Conservation (phyloP, 2,329 filamentous ascomycete genomes). For the Arthrobotrys sphaeroides region DNA sequence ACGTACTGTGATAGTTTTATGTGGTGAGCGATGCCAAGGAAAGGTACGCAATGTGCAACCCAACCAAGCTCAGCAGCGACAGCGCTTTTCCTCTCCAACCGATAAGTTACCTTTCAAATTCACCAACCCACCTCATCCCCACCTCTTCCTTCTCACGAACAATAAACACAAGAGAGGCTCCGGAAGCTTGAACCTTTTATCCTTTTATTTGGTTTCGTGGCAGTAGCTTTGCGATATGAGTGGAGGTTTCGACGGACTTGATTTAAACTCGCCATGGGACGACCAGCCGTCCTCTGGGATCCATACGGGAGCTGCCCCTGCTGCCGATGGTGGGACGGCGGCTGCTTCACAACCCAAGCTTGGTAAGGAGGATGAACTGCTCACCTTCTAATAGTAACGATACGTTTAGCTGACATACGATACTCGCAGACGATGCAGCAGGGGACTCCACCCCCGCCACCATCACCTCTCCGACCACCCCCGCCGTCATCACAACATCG, state of each 20-base stretch:
- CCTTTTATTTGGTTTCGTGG: no score
- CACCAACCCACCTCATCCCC: not conserved
- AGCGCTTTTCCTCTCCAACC: no score
- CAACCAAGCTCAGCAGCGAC: not conserved
- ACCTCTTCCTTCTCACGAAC: not conserved
- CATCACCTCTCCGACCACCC: constrained; percentile 5
- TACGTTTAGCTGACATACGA: not conserved
- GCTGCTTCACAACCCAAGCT: constrained; percentile 25
- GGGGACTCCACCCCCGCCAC: constrained; percentile 17
- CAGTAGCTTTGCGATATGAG: constrained; percentile 37
- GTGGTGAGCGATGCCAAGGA: constrained; percentile 37
- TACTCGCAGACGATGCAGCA: constrained; percentile 20
- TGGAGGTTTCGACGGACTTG: constrained; percentile 52
- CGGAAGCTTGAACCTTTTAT: not conserved
- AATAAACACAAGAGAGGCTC: not conserved
- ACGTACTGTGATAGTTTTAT: not conserved
- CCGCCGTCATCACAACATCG: constrained; percentile 19
- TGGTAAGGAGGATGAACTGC: constrained; percentile 6
- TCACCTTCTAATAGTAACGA: not conserved
- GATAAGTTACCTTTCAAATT: no score
- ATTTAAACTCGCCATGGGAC: constrained; percentile 52
- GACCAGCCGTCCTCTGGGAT: constrained; percentile 50
- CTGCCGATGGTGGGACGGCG: not conserved
- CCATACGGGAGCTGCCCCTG: no score
- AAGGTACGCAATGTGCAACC: constrained; percentile 52